Evolutionary conservation across 2,329 filamentous ascomycete species (phyloP), one percentile per base, ranked within the genome.

Genomic region (Coniochaeta prunicola): DNA sequence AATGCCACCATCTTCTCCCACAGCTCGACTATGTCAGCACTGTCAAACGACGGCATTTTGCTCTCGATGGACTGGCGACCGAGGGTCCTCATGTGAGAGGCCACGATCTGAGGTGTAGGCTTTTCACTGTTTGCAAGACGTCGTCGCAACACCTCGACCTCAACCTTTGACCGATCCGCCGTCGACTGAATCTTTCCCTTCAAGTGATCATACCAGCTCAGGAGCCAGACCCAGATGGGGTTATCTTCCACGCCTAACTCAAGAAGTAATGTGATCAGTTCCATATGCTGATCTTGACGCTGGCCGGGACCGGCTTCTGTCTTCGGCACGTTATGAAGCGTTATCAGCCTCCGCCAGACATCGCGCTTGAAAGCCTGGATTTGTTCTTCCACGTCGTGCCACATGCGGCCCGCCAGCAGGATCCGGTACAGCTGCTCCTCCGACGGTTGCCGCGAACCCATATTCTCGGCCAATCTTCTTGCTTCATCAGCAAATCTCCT

Each of bases 171-270:
- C n/a, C 92, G 86, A 63, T 97, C 92, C 57, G 91, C 91, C 15
- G 87, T 89, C 0, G 83, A 79, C 45, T 85, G 84, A 57, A 97
- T 93, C 70, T 90, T 96, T 63, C 86, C 86, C 73, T 94, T 97
- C 59, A 99, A 80, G 68, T 92, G 87, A 63, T 96, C 91, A 69
- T 92, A 96, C 53, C 91, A 87, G 68, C 91, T 96, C 58, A 93
- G 78, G 28, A 99, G 84, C 92, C 94, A 99, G 12, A 96, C 83
- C 90, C 91, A 96, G 62, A 99, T 96, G 1, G 94, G 94, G 66
- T 96, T 99, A 60, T 97, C 92, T 10, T 96, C 89, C 2, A 96
- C 92, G 7, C 94, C 96, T 21, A 99, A 79, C 71, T 99, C 93
- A n/a, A 99, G 77, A 57, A 99, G 80, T 36, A 97, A 80, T 24